Base-by-base conservation (phyloP, 192 early-diverging fungal genomes). In the Entomortierella parvispora region DNA sequence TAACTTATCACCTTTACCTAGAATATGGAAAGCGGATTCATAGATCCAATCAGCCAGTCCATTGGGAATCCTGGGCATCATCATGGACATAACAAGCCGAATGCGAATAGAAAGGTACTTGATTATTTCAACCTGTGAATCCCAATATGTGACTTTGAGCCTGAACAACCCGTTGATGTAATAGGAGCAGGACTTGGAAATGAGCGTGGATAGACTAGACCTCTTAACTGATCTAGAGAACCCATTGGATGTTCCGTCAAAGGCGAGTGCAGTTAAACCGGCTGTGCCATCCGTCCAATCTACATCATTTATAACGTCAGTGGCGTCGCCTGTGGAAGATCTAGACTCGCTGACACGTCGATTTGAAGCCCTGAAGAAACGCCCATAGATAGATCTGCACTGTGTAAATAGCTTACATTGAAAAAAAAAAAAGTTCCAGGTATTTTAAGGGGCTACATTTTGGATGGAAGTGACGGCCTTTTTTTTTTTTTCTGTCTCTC, bases 311-410 rank as follows among this genome's bases (percentile, higher is more conserved):
- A 59, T 50, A 47, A 23, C 26, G 8, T 28, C 58, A 31, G 14
- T 51, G 2, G 32, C 54, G 10, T 22, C 69, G 4, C 43, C 18
- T 23, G 79, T 72, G 49, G 81, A 86, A 52, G 83, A 92, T 45
- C 86, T 94, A 80, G 94, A 94, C 43, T 91, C 91, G 31, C 70
- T 95, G 28, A 82, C 90, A 25, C 90, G 80, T 62, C 82, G 93
- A 14, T 92, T 95, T 58, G 90, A 93, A 40, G 92, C 92, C 1
- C 81, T 95, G 31, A 92, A 92, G 46, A 62, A 76, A 47, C 47
- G 65, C 9, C 44, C 42, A 17, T 65, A 55, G 5, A 40, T 12
- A 12, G 37, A 40, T 40, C 5, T 40, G n/a, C 14, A 49, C 22
- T 20, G 4, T 20, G 22, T 49, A 49, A 6, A 49, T 15, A 49